A percentile compares a stretch with the other conserved stretches of the same genome.
These are phyloP conservation scores for Dactylellina parvicollis DNA, from an alignment of 2,329 filamentous ascomycete genomes.

Conservation along the genomic window DNA sequence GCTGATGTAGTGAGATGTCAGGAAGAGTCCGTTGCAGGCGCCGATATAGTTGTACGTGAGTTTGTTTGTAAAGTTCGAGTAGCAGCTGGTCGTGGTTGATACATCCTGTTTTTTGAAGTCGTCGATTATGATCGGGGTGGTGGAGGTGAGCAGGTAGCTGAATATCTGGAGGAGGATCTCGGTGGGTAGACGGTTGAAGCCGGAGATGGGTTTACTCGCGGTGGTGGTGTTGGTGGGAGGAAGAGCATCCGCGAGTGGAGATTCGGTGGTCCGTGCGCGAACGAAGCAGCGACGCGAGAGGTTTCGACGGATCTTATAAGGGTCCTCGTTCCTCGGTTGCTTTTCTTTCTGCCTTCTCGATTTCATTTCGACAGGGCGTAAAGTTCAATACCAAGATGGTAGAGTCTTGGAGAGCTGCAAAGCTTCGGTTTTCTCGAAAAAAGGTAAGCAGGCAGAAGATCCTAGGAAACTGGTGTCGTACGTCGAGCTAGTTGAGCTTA, in stretches of 20 bases:
- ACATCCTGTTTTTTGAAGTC: conserved; percentile 40
- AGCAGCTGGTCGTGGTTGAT: conserved; percentile 1
- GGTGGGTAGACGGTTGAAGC: conserved; percentile 27
- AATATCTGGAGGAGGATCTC: conserved; percentile 34
- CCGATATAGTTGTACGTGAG: conserved; percentile 33
- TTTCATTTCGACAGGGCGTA: neutral
- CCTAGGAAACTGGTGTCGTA: too few relatives aligned
- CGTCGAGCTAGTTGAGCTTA: too few relatives aligned
- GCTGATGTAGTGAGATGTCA: conserved; percentile 18
- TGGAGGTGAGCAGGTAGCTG: conserved; percentile 20
- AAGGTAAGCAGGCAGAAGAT: too few relatives aligned
- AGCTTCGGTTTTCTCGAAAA: neutral
- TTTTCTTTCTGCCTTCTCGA: neutral
- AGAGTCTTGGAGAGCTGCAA: neutral
- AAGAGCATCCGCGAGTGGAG: too few relatives aligned
- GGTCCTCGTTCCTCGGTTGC: neutral
- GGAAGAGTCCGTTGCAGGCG: conserved; percentile 17
- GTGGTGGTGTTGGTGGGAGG: neutral
- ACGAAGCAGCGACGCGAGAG: conserved; percentile 24
- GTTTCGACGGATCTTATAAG: conserved; percentile 29
- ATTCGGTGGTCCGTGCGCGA: neutral
- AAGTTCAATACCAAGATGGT: too few relatives aligned
- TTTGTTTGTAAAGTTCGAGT: conserved; percentile 17
- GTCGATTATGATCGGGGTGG: conserved; percentile 27
- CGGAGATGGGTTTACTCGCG: neutral